Evolutionary conservation across 768 basidiomycete species (phyloP).

Genomic region (Psilocybe sp.): DNA sequence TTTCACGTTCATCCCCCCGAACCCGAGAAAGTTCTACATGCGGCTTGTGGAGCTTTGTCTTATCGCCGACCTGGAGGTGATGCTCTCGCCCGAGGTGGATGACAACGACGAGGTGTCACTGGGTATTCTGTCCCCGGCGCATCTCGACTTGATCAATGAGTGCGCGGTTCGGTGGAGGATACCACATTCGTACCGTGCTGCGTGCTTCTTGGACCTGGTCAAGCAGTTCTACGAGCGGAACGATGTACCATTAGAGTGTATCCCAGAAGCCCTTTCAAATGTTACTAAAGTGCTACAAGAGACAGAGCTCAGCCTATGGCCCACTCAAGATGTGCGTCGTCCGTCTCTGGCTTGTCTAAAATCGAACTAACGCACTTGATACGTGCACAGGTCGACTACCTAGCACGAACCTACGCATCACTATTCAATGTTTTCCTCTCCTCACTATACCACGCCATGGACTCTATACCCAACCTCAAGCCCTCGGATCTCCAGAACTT

Average conservation of each 20-base stretch:
- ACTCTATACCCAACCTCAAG: conserved; percentile 71
- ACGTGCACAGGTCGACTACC: conserved; percentile 55
- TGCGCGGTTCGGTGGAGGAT: conserved; percentile 91
- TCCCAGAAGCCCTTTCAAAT: conserved; percentile 82
- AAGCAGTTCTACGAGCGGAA: conserved; percentile 84
- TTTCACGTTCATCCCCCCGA: conserved; percentile 90
- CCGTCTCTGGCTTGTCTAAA: background rate
- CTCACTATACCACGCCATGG: conserved; percentile 80
- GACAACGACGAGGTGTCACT: conserved; percentile 95
- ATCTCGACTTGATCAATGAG: conserved; percentile 83
- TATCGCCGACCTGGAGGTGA: conserved; percentile 79
- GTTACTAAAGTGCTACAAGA: conserved; percentile 72
- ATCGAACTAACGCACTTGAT: conserved; percentile 1
- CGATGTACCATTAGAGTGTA: conserved; percentile 91
- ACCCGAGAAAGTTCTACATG: conserved; percentile 82
- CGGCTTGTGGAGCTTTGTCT: conserved; percentile 83
- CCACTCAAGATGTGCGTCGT: conserved; percentile 71
- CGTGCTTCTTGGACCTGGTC: conserved; percentile 83
- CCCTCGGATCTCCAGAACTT: conserved; percentile 64
- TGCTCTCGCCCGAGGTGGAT: conserved; percentile 88
- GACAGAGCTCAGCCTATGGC: conserved; percentile 73
- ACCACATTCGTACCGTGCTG: conserved; percentile 69
- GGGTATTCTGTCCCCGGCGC: conserved; percentile 77
- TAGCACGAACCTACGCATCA: conserved; percentile 63
- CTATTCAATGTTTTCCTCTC: conserved; percentile 89